Evolutionary conservation across 345 rosid genomes (phyloP), one percentile per base, ranked within the genome.

Genomic region (Isatis tinctoria): DNA sequence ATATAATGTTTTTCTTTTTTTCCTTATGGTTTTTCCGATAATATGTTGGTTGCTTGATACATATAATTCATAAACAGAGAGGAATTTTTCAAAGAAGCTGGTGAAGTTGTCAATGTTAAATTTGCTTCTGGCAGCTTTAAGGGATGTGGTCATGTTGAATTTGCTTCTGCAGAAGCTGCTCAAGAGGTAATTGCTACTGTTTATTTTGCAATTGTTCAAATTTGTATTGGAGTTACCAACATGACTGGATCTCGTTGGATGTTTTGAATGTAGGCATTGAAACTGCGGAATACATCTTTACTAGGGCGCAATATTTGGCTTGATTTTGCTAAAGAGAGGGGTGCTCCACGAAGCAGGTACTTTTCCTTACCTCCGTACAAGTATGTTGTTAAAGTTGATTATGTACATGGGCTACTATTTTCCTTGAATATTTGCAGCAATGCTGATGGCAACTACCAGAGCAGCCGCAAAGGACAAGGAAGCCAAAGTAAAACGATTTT

Each of bases 71-170:
- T 7, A 24, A 82, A 56, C 93, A 91, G 97, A 64, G 88, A 74
- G 73, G 27, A 75, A 45, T 91, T 94, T 86, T 91, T 91, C 74
- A 79, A 87, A 77, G 87, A 67, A 54, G 85, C 33, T 63, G 97
- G 93, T 66, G 93, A 87, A 74, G n/a, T 92, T 44, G 85, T 80
- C 37, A 92, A 87, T 77, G 82, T 92, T 10, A 90, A 96, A 74
- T 56, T 94, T 22, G 58, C 88, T 26, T 2, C 59, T 18, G 90
- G 85, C 32, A 79, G 72, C 8, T 71, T 71, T 8, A 88, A 36
- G 84, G 97, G 99, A 9, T 91, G 11, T 74, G 95, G 92, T 16
- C 96, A 91, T 77, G 90, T 92, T 77, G 97, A 92, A 65, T 95
- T 95, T 75, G 78, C 87, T 44, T 78, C 96, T 1, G 73, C 26